Conservation (phyloP, 257 asterid genomes). For the Lycium ferocissimum region DNA sequence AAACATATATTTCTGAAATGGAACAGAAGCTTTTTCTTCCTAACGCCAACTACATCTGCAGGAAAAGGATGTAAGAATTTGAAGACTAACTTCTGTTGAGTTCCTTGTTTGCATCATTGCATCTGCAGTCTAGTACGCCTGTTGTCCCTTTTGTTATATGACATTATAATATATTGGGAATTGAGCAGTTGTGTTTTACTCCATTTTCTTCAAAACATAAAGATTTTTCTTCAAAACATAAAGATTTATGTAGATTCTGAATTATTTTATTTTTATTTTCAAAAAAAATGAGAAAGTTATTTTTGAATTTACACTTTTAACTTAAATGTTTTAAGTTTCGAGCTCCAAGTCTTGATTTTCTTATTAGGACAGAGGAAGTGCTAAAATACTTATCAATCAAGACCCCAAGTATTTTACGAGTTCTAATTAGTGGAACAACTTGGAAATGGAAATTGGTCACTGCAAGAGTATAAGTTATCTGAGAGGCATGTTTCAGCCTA, state of each 20-base stretch:
- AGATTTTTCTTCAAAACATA: no score
- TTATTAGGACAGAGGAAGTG: background rate
- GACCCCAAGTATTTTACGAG: no score
- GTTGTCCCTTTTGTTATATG: background rate
- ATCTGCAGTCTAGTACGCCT: slow-evolving; percentile 7
- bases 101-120: background rate
- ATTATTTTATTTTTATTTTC: no score
- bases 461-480: background rate
- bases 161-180: background rate
- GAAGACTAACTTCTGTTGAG: background rate
- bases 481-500: background rate
- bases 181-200: background rate
- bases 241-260: background rate
- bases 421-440: no score
- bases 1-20: background rate
- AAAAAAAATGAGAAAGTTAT: no score
- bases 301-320: no score
- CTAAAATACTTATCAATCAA: background rate
- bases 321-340: background rate
- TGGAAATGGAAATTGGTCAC: no score
- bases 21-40: background rate
- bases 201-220: no score
- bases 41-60: background rate
- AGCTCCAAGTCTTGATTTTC: background rate
- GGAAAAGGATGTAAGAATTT: background rate